phyloP scores from a whole-genome alignment of 371 early-diverging fungal genomes.

The Saksenaea oblongispora region DNA sequence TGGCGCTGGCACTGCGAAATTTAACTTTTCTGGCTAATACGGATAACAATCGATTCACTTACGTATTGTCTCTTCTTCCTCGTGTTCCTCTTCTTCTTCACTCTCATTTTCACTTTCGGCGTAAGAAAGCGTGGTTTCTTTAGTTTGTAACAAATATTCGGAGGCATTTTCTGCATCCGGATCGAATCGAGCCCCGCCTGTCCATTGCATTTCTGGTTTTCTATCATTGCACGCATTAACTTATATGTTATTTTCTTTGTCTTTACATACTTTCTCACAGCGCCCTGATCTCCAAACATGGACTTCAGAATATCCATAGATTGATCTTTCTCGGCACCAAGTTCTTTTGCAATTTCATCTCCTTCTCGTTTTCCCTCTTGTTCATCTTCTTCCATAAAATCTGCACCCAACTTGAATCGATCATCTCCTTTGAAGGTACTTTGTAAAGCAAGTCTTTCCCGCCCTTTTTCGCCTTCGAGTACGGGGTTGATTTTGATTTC shows the following conservation, averaged over 20 bases:
- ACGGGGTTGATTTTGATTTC: conserved; percentile 58
- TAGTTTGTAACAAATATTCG: conserved; percentile 18
- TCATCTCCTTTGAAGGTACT: conserved; percentile 57
- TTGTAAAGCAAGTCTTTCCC: conserved; percentile 53
- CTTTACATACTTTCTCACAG: conserved; percentile 31
- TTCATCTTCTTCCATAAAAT: conserved; percentile 61
- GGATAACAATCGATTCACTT: not conserved
- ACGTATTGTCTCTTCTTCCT: conserved; percentile 17
- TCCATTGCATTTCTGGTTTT: conserved; percentile 25
- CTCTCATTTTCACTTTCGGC: conserved; percentile 13
- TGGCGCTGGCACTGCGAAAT: not conserved
- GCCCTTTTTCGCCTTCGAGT: conserved; percentile 60
- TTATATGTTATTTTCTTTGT: not conserved
- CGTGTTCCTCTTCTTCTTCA: conserved; percentile 19
- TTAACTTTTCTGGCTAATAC: not conserved
- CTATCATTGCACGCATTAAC: not conserved
- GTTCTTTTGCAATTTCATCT: conserved; percentile 38
- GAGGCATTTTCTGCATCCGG: conserved; percentile 53
- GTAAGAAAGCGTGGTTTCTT: not conserved
- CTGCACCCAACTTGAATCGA: conserved; percentile 60
- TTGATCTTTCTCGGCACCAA: conserved; percentile 42
- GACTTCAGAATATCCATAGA: conserved; percentile 56
- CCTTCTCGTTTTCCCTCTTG: conserved; percentile 26
- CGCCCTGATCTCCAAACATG: conserved; percentile 58
- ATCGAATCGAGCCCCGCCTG: conserved; percentile 49